Conservation (phyloP, 1,284 basidiomycete species). For the Inonotus obliquus region DNA sequence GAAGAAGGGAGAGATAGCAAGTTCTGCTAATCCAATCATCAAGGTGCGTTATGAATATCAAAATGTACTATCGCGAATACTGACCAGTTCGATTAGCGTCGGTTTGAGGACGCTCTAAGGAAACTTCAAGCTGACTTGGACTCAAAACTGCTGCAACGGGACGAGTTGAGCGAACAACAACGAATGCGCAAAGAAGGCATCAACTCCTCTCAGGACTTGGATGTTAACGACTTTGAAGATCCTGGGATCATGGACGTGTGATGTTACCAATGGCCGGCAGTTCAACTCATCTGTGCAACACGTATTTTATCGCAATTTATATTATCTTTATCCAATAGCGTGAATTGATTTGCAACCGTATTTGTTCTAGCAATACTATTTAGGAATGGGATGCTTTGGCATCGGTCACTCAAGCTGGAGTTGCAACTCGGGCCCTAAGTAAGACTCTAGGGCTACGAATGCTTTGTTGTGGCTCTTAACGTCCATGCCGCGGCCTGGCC, state of each 20-base stretch:
- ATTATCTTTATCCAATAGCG: not conserved
- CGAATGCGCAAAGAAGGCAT: slow-evolving; percentile 62
- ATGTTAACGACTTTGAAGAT: slow-evolving; percentile 40
- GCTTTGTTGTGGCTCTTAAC: too few relatives aligned
- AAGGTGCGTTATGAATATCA: slow-evolving; percentile 43
- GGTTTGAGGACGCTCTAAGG: slow-evolving; percentile 89
- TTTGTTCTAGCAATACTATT: not conserved
- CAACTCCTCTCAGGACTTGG: slow-evolving; percentile 40
- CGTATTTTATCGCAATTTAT: not conserved
- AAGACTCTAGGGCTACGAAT: too few relatives aligned
- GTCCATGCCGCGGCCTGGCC: too few relatives aligned
- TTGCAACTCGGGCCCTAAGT: too few relatives aligned
- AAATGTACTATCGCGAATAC: not conserved
- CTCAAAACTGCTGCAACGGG: slow-evolving; percentile 77
- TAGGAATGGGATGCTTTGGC: too few relatives aligned
- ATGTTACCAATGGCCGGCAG: not conserved
- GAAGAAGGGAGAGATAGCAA: slow-evolving; percentile 84
- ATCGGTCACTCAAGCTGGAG: too few relatives aligned
- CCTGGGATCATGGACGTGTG: slow-evolving; percentile 27
- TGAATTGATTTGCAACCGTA: not conserved
- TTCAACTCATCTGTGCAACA: not conserved
- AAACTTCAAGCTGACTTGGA: slow-evolving; percentile 85
- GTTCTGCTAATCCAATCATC: slow-evolving; percentile 85
- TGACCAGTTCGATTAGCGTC: slow-evolving; percentile 53
- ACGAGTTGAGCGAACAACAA: slow-evolving; percentile 70